Base-by-base conservation (phyloP, 257 asterid species). In the Capsicum chinense region DNA sequence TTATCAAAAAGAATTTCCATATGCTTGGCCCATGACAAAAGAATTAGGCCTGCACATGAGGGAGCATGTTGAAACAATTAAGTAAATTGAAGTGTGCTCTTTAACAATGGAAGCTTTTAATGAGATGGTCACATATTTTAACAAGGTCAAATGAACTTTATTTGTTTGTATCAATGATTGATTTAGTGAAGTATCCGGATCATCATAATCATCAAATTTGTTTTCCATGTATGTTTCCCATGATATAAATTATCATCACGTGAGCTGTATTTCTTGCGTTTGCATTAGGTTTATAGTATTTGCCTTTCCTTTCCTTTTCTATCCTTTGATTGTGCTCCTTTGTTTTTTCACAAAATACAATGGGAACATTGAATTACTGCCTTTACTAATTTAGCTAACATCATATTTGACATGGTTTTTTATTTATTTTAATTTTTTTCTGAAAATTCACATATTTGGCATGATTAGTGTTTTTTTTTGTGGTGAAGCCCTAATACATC, bases 201-300 rank as follows among this genome's bases (percentile, higher is more conserved):
- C 7, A 56, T 76, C 60, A 74, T 21, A 26, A 74, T 74, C 19
- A 48, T 26, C 80, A 52, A 21, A n/a, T 52, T 52, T 21, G 60
- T 21, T 52, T 76, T 50, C 60, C 80, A 12, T 13, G 80, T 50
- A n/a, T 21, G 13, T 74, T 39, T 13, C 19, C 33, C 21, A 74
- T 74, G 62, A 50, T 48, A 73, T 73, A 19, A 48, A 35, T 19
- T 26, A 1, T 13, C 63, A 71, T 71, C 60, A 52, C 3, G 26
- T 54, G 63, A 76, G 81, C 64, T 76, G 26, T 76, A 76, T 52
- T 76, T 54, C 42, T 35, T 74, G 60, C 21, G 59, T 21, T 74
- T 74, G 60, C 81, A 19, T 50, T 52, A 50, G 62, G 62, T 52
- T 74, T 50, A 13, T 13, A 50, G 14, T 21, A 26, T 74, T 52